phyloP scores from a whole-genome alignment of 1,284 basidiomycete genomes.

The Moesziomyces sp. region DNA sequence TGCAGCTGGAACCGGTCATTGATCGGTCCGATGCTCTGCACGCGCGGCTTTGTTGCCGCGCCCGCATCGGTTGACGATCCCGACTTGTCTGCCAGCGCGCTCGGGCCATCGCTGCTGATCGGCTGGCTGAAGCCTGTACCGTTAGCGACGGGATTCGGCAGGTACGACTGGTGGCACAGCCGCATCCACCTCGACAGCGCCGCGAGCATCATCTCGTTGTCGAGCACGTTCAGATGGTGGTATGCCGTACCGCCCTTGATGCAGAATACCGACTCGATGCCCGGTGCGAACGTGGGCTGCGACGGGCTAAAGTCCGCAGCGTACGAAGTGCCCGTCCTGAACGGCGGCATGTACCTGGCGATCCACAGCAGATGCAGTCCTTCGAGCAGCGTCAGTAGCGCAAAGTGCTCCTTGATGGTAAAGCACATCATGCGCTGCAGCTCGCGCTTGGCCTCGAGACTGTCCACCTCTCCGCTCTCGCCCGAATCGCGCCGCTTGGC shows the following conservation, averaged over 20 bases:
- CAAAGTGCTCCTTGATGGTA: slow-evolving; percentile 44
- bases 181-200: slow-evolving; percentile 42
- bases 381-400: slow-evolving; percentile 32
- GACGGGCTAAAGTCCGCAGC: slow-evolving; percentile 32
- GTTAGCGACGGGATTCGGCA: slow-evolving; percentile 21
- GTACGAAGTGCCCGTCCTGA: slow-evolving; percentile 30
- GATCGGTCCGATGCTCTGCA: slow-evolving; percentile 34
- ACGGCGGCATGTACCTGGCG: slow-evolving; percentile 30
- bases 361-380: slow-evolving; percentile 43
- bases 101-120: not conserved
- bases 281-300: slow-evolving; percentile 11
- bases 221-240: slow-evolving; percentile 25
- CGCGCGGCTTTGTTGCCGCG: slow-evolving; percentile 1
- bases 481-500: not conserved
- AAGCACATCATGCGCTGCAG: slow-evolving; percentile 28
- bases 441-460: slow-evolving; percentile 5
- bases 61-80: too few relatives aligned
- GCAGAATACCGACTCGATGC: slow-evolving; percentile 22
- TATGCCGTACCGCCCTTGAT: slow-evolving; percentile 18
- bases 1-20: slow-evolving; percentile 45
- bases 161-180: slow-evolving; percentile 32
- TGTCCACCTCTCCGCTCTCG: not conserved
- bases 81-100: not conserved
- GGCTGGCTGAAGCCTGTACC: slow-evolving; percentile 14
- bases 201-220: slow-evolving; percentile 29